Evolutionary conservation across 805 yeast species (phyloP).

Genomic region (Metschnikowia lachancei): DNA sequence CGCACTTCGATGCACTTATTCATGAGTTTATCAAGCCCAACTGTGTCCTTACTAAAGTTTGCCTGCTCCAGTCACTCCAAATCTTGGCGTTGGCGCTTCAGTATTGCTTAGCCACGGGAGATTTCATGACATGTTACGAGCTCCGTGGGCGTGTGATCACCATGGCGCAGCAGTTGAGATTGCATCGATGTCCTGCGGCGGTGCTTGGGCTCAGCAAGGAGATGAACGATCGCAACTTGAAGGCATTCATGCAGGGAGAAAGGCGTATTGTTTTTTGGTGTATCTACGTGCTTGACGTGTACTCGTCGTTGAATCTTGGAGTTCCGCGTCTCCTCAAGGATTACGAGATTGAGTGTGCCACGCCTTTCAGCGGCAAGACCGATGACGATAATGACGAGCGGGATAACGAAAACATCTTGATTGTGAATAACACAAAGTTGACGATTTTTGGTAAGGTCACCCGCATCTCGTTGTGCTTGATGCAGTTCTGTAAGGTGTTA

Average conservation of each 20-base stretch:
- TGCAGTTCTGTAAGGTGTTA: slow-evolving; percentile 68
- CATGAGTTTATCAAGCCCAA: slow-evolving; percentile 61
- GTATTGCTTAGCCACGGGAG: slow-evolving; percentile 71
- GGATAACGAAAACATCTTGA: slow-evolving; percentile 52
- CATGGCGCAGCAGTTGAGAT: slow-evolving; percentile 80
- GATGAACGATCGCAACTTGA: slow-evolving; percentile 37
- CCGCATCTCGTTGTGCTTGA: slow-evolving; percentile 57
- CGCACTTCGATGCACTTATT: slow-evolving; percentile 58
- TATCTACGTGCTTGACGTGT: slow-evolving; percentile 70
- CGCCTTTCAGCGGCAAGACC: slow-evolving; percentile 58
- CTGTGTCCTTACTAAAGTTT: slow-evolving; percentile 51
- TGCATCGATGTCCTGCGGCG: slow-evolving; percentile 85
- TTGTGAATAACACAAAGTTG: slow-evolving; percentile 56
- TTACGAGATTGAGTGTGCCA: slow-evolving; percentile 80
- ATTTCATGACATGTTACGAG: slow-evolving; percentile 69
- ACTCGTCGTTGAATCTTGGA: slow-evolving; percentile 72
- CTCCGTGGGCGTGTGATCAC: slow-evolving; percentile 72
- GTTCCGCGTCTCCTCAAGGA: slow-evolving; percentile 79
- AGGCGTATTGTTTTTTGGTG: slow-evolving; percentile 85
- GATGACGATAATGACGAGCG: slow-evolving; percentile 35
- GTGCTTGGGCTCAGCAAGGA: slow-evolving; percentile 60
- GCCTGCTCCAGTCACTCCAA: slow-evolving; percentile 69
- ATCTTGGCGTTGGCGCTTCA: slow-evolving; percentile 65
- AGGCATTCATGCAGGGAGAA: slow-evolving; percentile 74
- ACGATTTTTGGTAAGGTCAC: slow-evolving; percentile 70